phyloP scores from a whole-genome alignment of 768 basidiomycete genomes.

The Strobilomyces confusus region DNA sequence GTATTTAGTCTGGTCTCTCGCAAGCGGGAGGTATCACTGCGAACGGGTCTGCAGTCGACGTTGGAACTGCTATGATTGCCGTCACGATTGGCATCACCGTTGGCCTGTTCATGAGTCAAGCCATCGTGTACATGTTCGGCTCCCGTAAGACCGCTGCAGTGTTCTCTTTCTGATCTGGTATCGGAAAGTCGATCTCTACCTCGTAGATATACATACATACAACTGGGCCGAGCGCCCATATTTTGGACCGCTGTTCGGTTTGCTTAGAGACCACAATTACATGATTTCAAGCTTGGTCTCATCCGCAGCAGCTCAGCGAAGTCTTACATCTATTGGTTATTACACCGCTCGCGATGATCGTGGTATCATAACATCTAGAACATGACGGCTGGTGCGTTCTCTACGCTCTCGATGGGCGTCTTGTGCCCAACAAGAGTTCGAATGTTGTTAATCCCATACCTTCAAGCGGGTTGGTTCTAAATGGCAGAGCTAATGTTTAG shows the following conservation, averaged over 20 bases:
- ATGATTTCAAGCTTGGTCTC: background rate
- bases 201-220: constrained; percentile 2
- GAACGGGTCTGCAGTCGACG: constrained; percentile 77
- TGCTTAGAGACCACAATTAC: background rate
- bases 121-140: constrained; percentile 84
- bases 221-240: background rate
- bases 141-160: constrained; percentile 78
- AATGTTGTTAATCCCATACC: constrained; percentile 97
- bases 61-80: constrained; percentile 84
- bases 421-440: constrained; percentile 97
- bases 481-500: background rate
- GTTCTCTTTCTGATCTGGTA: constrained; percentile 62
- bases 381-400: constrained; percentile 86
- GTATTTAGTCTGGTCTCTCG: constrained; percentile 69
- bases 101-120: constrained; percentile 84
- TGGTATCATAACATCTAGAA: constrained; percentile 48
- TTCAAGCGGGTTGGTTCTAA: constrained; percentile 27
- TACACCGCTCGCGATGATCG: background rate
- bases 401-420: constrained; percentile 84
- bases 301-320: background rate
- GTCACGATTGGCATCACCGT: constrained; percentile 90
- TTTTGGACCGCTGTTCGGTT: constrained; percentile 7
- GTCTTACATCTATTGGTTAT: constrained; percentile 5
- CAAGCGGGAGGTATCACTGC: constrained; percentile 84
- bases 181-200: background rate